Conservation (phyloP, 495 filamentous ascomycete genomes). For the Jackrogersella minutella region DNA sequence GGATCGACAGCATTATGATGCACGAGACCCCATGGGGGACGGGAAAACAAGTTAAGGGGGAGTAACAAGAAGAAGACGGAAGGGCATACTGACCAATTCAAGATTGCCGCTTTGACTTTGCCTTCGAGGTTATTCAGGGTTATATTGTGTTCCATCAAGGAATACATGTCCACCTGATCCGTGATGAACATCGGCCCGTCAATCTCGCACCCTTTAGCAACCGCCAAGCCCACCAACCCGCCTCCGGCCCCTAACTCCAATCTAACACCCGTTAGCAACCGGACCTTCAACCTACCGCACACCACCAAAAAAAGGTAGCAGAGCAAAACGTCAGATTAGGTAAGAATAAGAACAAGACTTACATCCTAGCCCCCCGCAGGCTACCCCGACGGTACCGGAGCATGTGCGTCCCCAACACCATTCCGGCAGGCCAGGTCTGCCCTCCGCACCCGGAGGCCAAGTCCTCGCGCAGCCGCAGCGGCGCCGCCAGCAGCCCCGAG, state of each 20-base stretch:
- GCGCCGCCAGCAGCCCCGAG: conserved; percentile 70
- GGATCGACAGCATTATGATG: conserved; percentile 1
- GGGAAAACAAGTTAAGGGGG: neutral
- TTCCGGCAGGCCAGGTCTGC: conserved; percentile 91
- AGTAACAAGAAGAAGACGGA: neutral
- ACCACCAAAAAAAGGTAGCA: neutral
- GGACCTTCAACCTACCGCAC: neutral
- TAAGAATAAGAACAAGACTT: conserved; percentile 49
- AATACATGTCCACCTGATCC: conserved; percentile 84
- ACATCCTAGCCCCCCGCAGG: conserved; percentile 76
- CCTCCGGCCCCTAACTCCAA: conserved; percentile 93
- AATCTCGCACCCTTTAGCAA: conserved; percentile 65
- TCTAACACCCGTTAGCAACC: conserved; percentile 56
- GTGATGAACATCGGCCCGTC: conserved; percentile 72
- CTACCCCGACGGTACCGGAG: conserved; percentile 69
- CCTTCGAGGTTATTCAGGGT: conserved; percentile 73
- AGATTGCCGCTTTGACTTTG: conserved; percentile 65
- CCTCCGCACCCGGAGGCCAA: conserved; percentile 88
- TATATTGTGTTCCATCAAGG: conserved; percentile 86
- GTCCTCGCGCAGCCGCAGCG: conserved; percentile 83
- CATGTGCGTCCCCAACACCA: conserved; percentile 85
- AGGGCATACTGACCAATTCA: conserved; percentile 74
- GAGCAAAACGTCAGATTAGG: neutral
- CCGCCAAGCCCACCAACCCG: conserved; percentile 80
- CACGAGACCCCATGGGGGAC: neutral